phyloP scores from a whole-genome alignment of 148 eudicot species.

The Cornus florida region DNA sequence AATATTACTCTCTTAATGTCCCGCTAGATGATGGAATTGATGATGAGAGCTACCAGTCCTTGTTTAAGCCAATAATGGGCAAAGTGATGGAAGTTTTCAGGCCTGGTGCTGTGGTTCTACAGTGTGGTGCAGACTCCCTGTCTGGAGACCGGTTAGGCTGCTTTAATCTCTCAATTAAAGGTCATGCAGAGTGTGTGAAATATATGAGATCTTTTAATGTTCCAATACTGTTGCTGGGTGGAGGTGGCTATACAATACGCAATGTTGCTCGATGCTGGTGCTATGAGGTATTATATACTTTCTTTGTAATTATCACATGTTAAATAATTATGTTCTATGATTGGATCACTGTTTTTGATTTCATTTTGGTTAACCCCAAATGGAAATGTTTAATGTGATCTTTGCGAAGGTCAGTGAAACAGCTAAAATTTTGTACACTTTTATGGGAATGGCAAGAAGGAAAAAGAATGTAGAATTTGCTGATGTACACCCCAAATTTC shows the following conservation, averaged over 20 bases:
- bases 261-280: conserved; percentile 92
- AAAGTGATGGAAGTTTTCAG: conserved; percentile 77
- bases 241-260: conserved; percentile 80
- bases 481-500: neutral
- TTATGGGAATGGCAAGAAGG: neutral
- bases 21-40: conserved; percentile 75
- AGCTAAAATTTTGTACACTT: neutral
- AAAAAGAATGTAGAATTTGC: neutral
- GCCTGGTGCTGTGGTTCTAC: conserved; percentile 79
- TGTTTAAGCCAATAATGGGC: conserved; percentile 74
- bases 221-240: conserved; percentile 69
- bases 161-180: conserved; percentile 73
- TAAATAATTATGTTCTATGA: neutral
- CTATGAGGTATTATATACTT: conserved; percentile 56
- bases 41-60: conserved; percentile 56
- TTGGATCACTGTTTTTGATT: neutral
- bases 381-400: neutral
- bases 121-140: conserved; percentile 83
- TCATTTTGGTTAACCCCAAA: conserved; percentile 9
- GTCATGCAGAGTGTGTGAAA: conserved; percentile 82
- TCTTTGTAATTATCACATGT: neutral
- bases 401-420: neutral
- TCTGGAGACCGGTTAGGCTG: conserved; percentile 84
- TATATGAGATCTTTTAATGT: conserved; percentile 83
- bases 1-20: conserved; percentile 66